Evolutionary conservation across 2,329 filamentous ascomycete genomes (phyloP).

Genomic region (Apiospora kogelbergensis): DNA sequence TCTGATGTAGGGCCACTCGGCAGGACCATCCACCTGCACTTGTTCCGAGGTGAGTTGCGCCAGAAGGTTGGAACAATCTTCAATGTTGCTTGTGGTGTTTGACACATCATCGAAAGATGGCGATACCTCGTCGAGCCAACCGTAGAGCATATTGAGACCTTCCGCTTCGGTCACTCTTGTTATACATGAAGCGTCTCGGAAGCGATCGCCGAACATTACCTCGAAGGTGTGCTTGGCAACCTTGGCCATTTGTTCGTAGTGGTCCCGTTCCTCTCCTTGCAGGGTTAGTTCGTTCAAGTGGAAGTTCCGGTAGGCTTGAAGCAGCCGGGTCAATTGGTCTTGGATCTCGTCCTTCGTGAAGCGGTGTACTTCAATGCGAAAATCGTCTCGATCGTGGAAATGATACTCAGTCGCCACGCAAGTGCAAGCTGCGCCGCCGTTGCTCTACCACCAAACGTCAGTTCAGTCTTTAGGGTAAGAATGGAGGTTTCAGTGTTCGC

Average conservation of each 20-base stretch:
- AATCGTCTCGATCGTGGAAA: neutral
- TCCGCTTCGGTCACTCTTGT: conserved; percentile 8
- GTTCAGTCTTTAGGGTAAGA: too few species aligned
- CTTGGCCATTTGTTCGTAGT: conserved; percentile 28
- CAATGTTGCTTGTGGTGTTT: conserved; percentile 8
- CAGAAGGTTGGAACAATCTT: conserved; percentile 35
- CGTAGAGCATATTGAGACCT: conserved; percentile 20
- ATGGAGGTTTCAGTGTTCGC: neutral
- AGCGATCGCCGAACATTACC: conserved; percentile 33
- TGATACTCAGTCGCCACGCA: neutral
- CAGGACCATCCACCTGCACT: conserved; percentile 17
- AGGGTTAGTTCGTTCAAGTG: neutral
- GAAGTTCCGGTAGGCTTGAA: neutral
- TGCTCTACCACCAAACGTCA: neutral
- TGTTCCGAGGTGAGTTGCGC: conserved; percentile 38
- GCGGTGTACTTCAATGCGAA: neutral
- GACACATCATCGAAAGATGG: conserved; percentile 12
- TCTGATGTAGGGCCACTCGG: conserved; percentile 44
- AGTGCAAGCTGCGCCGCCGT: neutral
- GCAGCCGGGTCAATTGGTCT: neutral
- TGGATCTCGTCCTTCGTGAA: neutral
- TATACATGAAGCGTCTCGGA: conserved; percentile 23
- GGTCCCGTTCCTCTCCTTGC: conserved; percentile 17
- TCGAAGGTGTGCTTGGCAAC: conserved; percentile 38
- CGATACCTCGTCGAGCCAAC: conserved; percentile 22